Evolutionary conservation across 306 rosid genomes (phyloP).

Genomic region (Cotoneaster glaucophyllus): DNA sequence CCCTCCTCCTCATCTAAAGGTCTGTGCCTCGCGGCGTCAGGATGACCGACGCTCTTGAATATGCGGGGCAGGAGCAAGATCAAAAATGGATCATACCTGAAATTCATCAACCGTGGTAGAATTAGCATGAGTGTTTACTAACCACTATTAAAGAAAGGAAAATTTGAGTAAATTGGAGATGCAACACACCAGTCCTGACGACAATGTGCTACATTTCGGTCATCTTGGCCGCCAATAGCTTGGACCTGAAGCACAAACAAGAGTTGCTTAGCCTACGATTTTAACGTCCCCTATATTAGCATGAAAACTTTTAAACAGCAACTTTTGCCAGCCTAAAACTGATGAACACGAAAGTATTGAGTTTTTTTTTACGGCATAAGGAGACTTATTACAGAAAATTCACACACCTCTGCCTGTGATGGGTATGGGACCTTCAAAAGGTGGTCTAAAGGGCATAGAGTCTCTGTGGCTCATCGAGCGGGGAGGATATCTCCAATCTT

Average conservation of each 20-base stretch:
- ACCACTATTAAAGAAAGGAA: background rate
- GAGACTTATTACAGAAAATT: background rate
- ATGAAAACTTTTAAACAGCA: background rate
- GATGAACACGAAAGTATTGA: background rate
- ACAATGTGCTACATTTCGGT: slow-evolving; percentile 20
- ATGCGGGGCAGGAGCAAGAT: slow-evolving; percentile 36
- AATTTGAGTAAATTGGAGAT: background rate
- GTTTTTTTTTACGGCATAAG: too few relatives aligned
- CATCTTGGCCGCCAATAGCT: slow-evolving; percentile 81
- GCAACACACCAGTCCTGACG: slow-evolving; percentile 29
- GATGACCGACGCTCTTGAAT: slow-evolving; percentile 21
- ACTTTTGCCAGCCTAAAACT: background rate
- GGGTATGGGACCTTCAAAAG: slow-evolving; percentile 72
- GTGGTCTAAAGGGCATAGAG: slow-evolving; percentile 62
- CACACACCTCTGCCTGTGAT: slow-evolving; percentile 59
- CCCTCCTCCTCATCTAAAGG: slow-evolving; percentile 5
- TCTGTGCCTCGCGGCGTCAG: slow-evolving; percentile 9
- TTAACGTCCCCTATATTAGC: background rate
- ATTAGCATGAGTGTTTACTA: background rate
- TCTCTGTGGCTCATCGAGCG: slow-evolving; percentile 57
- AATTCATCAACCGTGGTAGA: slow-evolving; percentile 9
- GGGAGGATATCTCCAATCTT: slow-evolving; percentile 80
- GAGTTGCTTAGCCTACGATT: background rate
- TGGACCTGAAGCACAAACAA: slow-evolving; percentile 54
- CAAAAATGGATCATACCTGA: slow-evolving; percentile 43